A percentile compares a stretch with the other conserved stretches of the same genome.
Conservation (phyloP, 2,329 filamentous ascomycete species). For the Fusarium protoensiforme region DNA sequence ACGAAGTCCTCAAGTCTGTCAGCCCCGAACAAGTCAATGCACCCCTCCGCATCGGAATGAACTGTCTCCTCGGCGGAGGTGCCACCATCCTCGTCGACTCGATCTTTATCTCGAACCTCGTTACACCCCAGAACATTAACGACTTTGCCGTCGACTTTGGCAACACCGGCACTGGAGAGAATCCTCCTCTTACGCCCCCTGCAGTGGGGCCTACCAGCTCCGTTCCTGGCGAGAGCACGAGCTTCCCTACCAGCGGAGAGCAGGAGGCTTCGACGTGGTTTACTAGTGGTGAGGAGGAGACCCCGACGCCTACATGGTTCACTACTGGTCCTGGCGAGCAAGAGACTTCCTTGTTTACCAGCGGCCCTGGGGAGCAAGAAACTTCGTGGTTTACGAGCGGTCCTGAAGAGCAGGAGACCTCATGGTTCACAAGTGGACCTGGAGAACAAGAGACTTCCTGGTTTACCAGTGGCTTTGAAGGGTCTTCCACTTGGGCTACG, state of each 20-base stretch:
- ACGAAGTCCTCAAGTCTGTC: not conserved
- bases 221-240: not conserved
- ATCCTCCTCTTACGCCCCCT: not conserved
- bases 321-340: not conserved
- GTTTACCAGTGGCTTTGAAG: too few relatives aligned
- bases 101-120: constrained; percentile 22
- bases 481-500: too few relatives aligned
- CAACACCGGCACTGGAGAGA: not conserved
- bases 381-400: too few relatives aligned
- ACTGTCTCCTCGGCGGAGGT: not conserved
- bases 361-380: not conserved
- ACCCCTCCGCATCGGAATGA: not conserved
- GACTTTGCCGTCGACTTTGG: constrained; percentile 12
- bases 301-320: not conserved
- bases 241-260: not conserved
- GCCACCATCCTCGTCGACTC: constrained; percentile 16
- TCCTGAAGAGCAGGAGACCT: not conserved
- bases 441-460: not conserved
- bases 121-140: constrained; percentile 23
- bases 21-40: not conserved
- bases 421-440: not conserved
- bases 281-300: not conserved
- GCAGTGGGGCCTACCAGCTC: not conserved
- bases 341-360: not conserved
- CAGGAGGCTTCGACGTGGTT: not conserved